Base-by-base conservation (phyloP, 345 rosid genomes). In the Lepidium africanum region DNA sequence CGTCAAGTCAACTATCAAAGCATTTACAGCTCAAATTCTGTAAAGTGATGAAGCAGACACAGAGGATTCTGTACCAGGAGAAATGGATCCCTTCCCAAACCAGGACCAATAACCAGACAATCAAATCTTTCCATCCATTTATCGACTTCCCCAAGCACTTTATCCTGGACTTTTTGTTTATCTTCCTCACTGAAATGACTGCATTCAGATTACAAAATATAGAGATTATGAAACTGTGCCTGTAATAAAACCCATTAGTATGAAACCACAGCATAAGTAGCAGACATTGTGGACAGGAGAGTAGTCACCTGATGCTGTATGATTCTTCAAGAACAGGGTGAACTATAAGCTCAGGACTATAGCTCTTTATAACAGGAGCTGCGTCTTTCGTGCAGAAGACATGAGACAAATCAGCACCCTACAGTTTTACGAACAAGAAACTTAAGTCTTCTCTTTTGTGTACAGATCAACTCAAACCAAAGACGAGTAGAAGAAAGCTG, bases 341-440 rank as follows among this genome's bases (percentile, higher is more conserved):
- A 67, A 94, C 96, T 39, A 94, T 91, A 64, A 94, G 76, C 68
- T 94, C 99, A 52, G 99, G 99, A 73, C 99, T 94, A 46, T 94
- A 94, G 73, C 97, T 76, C 83, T 94, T 94, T 53, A 94, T 89
- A 63, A 94, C 96, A 7, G 87, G 81, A 60, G 95, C 99, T 74
- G 96, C 99, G 77, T 89, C 99, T 80, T 85, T 85, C 1, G 99
- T 91, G 74, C 97, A 94, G 82, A 94, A 94, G 49, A 94, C 96
- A 84, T 91, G 99, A 10, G 99, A 87, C 76, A 94, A 82, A 86
- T 91, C 99, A 47, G 96, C 96, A 59, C 99, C 97, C 97, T 87
- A 70, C 63, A 72, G 37, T 7, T 9, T 40, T 10, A 19, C 3
- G 0, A 61, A 46, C 12, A 39, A 62, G 59, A 48, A 48, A 10